Conservation (phyloP, 352 stramenopile species). For the Phytophthora foliorum region DNA sequence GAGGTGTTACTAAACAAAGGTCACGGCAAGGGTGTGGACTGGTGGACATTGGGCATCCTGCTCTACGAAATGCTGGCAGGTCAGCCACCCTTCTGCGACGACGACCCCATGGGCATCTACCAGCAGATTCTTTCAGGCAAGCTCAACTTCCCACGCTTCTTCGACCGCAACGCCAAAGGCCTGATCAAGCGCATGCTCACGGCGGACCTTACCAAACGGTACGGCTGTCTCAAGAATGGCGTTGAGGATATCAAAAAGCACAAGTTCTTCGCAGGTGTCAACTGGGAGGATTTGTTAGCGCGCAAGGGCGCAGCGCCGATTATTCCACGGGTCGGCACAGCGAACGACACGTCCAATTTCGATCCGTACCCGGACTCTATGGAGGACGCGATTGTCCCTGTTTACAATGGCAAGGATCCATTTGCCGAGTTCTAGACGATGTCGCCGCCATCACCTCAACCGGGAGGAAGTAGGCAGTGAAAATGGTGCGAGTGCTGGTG, state of each 20-base stretch:
- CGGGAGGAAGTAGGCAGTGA: slow-evolving; percentile 15
- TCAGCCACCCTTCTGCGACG: slow-evolving; percentile 96
- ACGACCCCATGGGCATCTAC: slow-evolving; percentile 97
- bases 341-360: slow-evolving; percentile 97
- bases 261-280: slow-evolving; percentile 95
- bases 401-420: slow-evolving; percentile 94
- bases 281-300: slow-evolving; percentile 93
- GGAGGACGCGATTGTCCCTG: slow-evolving; percentile 92
- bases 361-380: slow-evolving; percentile 96
- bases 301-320: slow-evolving; percentile 94
- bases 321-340: slow-evolving; percentile 91
- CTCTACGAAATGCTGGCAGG: slow-evolving; percentile 98
- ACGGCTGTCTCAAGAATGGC: slow-evolving; percentile 96
- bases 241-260: slow-evolving; percentile 97
- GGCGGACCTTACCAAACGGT: slow-evolving; percentile 97
- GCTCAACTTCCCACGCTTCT: slow-evolving; percentile 95
- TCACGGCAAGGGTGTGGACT: slow-evolving; percentile 94
- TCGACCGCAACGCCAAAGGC: slow-evolving; percentile 96
- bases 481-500: slow-evolving; percentile 18
- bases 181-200: slow-evolving; percentile 98
- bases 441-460: slow-evolving; percentile 12
- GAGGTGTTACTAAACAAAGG: slow-evolving; percentile 93
- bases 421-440: slow-evolving; percentile 93
- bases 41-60: slow-evolving; percentile 97
- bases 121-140: slow-evolving; percentile 96